These are phyloP conservation scores for Ustilago tritici DNA, from an alignment of 1,284 basidiomycete genomes.

Conservation along the genomic window DNA sequence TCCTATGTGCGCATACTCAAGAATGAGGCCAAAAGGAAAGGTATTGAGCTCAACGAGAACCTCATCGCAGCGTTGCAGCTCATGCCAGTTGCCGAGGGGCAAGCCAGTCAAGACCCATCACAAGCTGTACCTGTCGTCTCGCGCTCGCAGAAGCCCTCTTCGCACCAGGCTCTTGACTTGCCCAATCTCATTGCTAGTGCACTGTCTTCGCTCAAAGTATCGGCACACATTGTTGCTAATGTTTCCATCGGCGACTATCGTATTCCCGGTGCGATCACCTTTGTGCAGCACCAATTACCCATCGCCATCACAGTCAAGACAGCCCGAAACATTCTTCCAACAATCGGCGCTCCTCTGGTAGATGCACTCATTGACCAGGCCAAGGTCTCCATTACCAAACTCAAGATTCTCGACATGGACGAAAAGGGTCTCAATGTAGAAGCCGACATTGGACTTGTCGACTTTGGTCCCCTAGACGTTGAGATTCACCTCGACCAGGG, in stretches of 20 bases:
- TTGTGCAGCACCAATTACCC: conserved; percentile 56
- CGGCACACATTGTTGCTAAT: conserved; percentile 45
- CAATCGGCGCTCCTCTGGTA: conserved; percentile 54
- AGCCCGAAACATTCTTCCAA: conserved; percentile 50
- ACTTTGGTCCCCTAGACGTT: conserved; percentile 58
- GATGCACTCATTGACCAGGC: conserved; percentile 55
- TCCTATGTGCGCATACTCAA: conserved; percentile 55
- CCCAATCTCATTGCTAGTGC: conserved; percentile 45
- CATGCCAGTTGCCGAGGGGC: conserved; percentile 24
- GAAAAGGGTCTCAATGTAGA: conserved; percentile 55
- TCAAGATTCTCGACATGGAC: conserved; percentile 55
- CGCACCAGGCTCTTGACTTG: conserved; percentile 32
- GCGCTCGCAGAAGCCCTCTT: not conserved
- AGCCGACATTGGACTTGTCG: conserved; percentile 47
- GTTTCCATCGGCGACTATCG: conserved; percentile 52
- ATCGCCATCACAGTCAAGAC: conserved; percentile 59
- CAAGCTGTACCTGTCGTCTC: conserved; percentile 4
- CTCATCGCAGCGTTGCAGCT: conserved; percentile 50
- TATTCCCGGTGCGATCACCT: conserved; percentile 51
- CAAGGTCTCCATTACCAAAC: conserved; percentile 37
- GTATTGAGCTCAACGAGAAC: conserved; percentile 53
- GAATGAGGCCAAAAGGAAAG: conserved; percentile 40
- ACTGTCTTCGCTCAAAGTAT: conserved; percentile 50
- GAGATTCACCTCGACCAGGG: conserved; percentile 48
- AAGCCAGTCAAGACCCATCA: not conserved